Evolutionary conservation across 495 filamentous ascomycete genomes (phyloP), one percentile per base, ranked within the genome.

Genomic region (Xylaria longipes): DNA sequence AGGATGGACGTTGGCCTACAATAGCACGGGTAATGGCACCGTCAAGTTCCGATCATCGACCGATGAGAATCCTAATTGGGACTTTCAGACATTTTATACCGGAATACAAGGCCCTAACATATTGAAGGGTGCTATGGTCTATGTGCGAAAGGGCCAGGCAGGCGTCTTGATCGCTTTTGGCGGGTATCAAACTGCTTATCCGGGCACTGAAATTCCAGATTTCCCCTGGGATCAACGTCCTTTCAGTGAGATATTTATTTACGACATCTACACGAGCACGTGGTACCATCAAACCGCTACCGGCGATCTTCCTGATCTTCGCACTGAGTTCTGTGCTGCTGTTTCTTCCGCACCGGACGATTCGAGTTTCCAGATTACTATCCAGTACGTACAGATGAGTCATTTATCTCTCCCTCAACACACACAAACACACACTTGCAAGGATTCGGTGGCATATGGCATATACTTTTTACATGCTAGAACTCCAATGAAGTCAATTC

Each of bases 231-330:
- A 68, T 56, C 54, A 45, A 45, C 71, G 65, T 15, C 64, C 74
- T 22, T 80, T 82, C 72, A 73, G 60, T 33, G 75, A 76, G 12
- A 88, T 89, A 25, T 83, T 83, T 62, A 69, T 89, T 17, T 89
- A 85, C 73, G 86, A 90, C 73, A 80, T 89, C 31, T 71, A 77
- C 33, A 84, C 78, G 31, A 80, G 80, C 1, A 85, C 82, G 69
- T 90, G 87, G 88, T 89, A 89, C 66, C 76, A 70, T 1, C 87
- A 89, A 72, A 83, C 75, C 1, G 84, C 87, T 1, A 81, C 78
- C 2, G 88, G 88, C 0, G 62, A 72, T 22, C 62, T 85, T 1
- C 88, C 88, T 5, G 73, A 74, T 39, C 69, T 77, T 45, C 78
- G 88, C 6, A 71, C 87, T 45, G 80, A 84, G 39, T 89, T 89